Evolutionary conservation across 495 filamentous ascomycete species (phyloP).

Genomic region (Neurospora sp.): DNA sequence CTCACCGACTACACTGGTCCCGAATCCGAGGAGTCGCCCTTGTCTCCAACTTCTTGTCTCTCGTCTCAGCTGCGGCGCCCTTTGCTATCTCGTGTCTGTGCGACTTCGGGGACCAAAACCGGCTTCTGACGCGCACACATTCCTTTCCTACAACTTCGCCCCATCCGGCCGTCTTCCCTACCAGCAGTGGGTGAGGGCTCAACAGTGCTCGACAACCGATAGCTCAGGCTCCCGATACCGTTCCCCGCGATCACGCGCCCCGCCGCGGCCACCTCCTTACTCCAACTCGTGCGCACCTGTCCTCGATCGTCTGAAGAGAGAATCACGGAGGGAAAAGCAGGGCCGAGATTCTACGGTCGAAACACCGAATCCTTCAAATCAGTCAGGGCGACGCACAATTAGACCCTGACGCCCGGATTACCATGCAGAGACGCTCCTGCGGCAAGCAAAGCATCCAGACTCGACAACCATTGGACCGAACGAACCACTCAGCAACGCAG

Average conservation of each 20-base stretch:
- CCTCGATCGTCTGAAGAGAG: background rate
- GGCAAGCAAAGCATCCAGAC: background rate
- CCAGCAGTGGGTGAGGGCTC: background rate
- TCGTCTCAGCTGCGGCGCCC: background rate
- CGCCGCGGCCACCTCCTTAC: background rate
- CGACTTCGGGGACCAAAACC: background rate
- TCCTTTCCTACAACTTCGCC: background rate
- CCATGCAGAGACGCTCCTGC: background rate
- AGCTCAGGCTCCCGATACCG: background rate
- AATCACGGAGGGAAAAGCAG: background rate
- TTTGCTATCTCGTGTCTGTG: background rate
- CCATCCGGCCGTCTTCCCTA: background rate
- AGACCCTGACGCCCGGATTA: background rate
- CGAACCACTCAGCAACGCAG: background rate
- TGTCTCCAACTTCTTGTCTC: background rate
- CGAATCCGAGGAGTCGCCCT: background rate
- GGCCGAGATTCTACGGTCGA: background rate
- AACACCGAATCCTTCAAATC: background rate
- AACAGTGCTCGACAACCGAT: background rate
- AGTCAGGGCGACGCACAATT: background rate
- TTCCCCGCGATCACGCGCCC: background rate
- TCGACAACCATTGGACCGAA: background rate
- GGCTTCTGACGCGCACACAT: background rate
- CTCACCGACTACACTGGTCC: background rate
- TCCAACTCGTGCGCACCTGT: background rate